These are phyloP conservation scores for Sonneratia caseolaris DNA, from an alignment of 345 rosid genomes.

Conservation along the genomic window DNA sequence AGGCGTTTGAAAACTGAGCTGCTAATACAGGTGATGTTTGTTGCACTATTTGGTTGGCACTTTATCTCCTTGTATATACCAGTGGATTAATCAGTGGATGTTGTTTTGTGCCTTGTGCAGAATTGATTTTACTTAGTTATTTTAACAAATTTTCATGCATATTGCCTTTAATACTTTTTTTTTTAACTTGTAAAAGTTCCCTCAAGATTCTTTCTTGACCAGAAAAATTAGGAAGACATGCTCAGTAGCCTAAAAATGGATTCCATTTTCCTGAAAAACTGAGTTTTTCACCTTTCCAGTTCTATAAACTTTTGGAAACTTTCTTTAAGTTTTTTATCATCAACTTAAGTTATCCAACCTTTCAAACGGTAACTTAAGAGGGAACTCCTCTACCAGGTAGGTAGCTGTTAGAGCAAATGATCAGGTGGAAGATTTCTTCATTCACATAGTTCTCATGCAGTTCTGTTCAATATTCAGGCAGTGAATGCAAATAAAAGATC, in stretches of 20 bases:
- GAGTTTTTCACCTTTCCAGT: not conserved
- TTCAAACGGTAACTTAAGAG: too few relatives aligned
- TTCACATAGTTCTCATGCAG: not conserved
- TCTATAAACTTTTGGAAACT: not conserved
- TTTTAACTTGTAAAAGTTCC: too few relatives aligned
- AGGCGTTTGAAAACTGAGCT: constrained; percentile 97
- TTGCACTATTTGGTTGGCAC: not conserved
- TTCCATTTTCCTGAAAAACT: not conserved
- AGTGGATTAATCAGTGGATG: not conserved
- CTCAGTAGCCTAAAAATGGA: not conserved
- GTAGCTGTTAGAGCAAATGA: not conserved
- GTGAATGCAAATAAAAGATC: not conserved
- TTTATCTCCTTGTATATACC: not conserved
- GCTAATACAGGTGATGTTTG: constrained; percentile 74
- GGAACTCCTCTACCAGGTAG: not conserved
- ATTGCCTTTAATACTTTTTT: not conserved
- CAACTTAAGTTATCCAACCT: too few relatives aligned
- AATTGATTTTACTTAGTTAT: not conserved
- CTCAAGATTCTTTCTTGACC: not conserved
- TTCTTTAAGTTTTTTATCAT: not conserved
- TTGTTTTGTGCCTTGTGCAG: not conserved
- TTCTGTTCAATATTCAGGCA: not conserved
- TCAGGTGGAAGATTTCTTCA: not conserved
- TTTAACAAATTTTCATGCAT: not conserved
- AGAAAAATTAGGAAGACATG: not conserved